These are phyloP conservation scores for Penicillium samsonianum DNA, from an alignment of 495 filamentous ascomycete genomes.

Conservation along the genomic window DNA sequence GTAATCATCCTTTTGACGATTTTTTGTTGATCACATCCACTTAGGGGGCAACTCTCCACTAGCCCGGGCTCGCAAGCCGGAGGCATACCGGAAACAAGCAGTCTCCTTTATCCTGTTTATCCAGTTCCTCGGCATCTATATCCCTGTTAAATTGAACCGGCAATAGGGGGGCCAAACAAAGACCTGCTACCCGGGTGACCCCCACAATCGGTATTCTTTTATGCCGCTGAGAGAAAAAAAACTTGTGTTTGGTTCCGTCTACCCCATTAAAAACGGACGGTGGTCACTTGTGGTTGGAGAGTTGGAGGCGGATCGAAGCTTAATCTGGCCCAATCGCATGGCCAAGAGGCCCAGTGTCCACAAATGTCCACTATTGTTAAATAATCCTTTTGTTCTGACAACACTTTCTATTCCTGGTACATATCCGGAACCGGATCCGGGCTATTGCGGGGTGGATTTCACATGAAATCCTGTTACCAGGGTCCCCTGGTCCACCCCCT, in stretches of 20 bases:
- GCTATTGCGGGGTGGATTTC: background rate
- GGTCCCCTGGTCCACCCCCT: background rate
- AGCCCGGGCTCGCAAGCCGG: slow-evolving; percentile 4
- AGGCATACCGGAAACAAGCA: background rate
- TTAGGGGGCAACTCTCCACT: slow-evolving; percentile 6
- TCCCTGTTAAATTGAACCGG: background rate
- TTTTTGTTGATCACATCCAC: slow-evolving; percentile 12
- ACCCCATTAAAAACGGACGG: background rate
- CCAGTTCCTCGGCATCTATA: background rate
- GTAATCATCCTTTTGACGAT: slow-evolving; percentile 17
- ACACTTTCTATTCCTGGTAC: slow-evolving; percentile 9
- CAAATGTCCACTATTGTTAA: slow-evolving; percentile 18
- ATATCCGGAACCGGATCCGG: no score
- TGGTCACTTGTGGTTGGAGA: background rate
- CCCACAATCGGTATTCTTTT: background rate
- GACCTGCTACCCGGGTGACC: background rate
- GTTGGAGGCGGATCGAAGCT: slow-evolving; percentile 15
- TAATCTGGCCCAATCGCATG: slow-evolving; percentile 17
- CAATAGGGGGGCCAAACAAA: background rate
- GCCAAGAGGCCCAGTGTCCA: slow-evolving; percentile 7
- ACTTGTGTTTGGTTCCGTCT: background rate
- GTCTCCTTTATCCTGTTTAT: background rate
- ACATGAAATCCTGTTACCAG: background rate
- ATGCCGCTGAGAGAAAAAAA: background rate
- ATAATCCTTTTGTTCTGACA: slow-evolving; percentile 13